Conservation (phyloP, 2,329 filamentous ascomycete genomes). For the Diaporthe longicolla region DNA sequence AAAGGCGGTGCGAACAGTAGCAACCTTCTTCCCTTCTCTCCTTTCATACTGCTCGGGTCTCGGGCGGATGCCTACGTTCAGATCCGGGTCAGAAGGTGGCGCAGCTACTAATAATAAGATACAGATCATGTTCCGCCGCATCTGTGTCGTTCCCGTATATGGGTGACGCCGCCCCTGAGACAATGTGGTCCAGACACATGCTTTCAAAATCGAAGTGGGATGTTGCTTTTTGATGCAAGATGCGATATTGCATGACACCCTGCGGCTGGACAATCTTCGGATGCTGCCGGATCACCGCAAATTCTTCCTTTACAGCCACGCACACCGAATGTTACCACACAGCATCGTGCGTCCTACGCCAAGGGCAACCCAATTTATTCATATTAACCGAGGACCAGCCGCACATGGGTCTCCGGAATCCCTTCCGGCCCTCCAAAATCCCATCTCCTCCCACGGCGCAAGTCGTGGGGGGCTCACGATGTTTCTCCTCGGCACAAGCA, state of each 20-base stretch:
- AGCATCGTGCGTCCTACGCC: slow-evolving; percentile 1
- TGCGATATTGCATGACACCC: background rate
- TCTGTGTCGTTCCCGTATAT: background rate
- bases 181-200: background rate
- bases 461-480: slow-evolving; percentile 9
- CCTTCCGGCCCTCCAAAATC: background rate
- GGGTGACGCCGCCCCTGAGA: too few relatives aligned
- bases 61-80: background rate
- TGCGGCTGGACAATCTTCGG: slow-evolving; percentile 26
- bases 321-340: slow-evolving; percentile 1
- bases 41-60: background rate
- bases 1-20: slow-evolving; percentile 21
- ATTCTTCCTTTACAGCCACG: slow-evolving; percentile 9
- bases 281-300: slow-evolving; percentile 30
- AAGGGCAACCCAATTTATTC: slow-evolving; percentile 11
- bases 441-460: background rate
- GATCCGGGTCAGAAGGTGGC: background rate
- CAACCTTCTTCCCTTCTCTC: background rate
- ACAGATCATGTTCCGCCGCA: too few relatives aligned
- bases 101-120: background rate
- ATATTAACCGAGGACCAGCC: slow-evolving; percentile 23
- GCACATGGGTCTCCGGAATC: slow-evolving; percentile 23
- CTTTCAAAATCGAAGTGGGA: background rate
- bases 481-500: background rate
- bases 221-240: background rate